These are phyloP conservation scores for Leccinum insigne DNA, from an alignment of 1,284 basidiomycete species.

Conservation along the genomic window DNA sequence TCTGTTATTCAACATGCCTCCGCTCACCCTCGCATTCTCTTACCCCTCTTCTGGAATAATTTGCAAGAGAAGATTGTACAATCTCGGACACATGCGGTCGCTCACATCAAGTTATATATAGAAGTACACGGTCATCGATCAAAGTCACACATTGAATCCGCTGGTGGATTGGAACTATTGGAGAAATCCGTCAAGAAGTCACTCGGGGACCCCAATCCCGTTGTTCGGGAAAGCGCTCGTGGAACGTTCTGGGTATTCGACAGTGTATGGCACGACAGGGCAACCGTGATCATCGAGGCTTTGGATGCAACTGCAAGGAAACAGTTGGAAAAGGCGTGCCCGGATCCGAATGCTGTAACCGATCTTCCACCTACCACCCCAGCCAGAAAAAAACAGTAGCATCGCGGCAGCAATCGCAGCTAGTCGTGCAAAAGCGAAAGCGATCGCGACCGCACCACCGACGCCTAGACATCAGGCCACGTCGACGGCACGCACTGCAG, in stretches of 20 bases:
- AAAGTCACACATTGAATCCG: slow-evolving; percentile 62
- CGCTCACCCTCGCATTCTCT: slow-evolving; percentile 66
- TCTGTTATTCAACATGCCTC: slow-evolving; percentile 73
- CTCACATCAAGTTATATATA: slow-evolving; percentile 74
- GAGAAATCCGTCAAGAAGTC: slow-evolving; percentile 75
- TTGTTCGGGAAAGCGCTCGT: slow-evolving; percentile 77
- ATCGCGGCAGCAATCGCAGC: slow-evolving; percentile 82
- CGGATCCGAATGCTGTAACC: slow-evolving; percentile 48
- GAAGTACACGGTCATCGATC: slow-evolving; percentile 67
- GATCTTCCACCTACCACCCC: slow-evolving; percentile 45
- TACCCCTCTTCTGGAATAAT: slow-evolving; percentile 72
- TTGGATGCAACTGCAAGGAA: slow-evolving; percentile 77
- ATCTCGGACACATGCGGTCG: slow-evolving; percentile 67
- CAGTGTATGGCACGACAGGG: slow-evolving; percentile 73
- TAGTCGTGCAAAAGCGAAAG: slow-evolving; percentile 79
- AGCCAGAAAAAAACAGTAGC: slow-evolving; percentile 67
- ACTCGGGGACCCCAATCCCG: slow-evolving; percentile 78
- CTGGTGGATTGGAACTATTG: slow-evolving; percentile 66
- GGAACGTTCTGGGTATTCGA: slow-evolving; percentile 83
- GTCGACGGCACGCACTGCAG: slow-evolving; percentile 52
- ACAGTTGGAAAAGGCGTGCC: slow-evolving; percentile 85
- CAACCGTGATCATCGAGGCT: slow-evolving; percentile 58
- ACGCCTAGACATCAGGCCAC: slow-evolving; percentile 77
- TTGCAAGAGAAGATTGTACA: slow-evolving; percentile 88
- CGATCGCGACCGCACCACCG: slow-evolving; percentile 78